A percentile compares a stretch with the other conserved stretches of the same genome.
Evolutionary conservation across 2,329 filamentous ascomycete genomes (phyloP).

Genomic region (Xylaria sp.): DNA sequence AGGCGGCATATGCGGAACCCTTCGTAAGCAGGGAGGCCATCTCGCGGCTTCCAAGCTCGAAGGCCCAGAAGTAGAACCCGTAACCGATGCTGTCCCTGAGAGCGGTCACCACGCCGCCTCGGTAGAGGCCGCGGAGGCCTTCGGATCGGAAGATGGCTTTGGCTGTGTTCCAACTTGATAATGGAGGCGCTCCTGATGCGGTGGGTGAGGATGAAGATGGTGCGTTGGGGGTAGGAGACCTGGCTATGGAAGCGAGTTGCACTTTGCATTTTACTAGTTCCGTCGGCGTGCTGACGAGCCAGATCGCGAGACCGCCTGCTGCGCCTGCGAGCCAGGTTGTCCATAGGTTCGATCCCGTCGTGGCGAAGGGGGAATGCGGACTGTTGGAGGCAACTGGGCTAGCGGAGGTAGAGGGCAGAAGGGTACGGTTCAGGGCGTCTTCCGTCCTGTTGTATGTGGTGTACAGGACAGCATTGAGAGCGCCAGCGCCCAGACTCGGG

Average conservation of each 20-base stretch:
- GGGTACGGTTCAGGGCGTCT: conserved; percentile 62
- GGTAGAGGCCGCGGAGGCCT: conserved; percentile 79
- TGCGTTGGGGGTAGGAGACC: not conserved
- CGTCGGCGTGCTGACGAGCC: conserved; percentile 86
- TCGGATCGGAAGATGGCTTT: conserved; percentile 66
- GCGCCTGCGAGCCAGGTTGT: conserved; percentile 84
- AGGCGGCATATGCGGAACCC: not conserved
- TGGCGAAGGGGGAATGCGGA: conserved; percentile 41
- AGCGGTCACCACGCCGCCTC: conserved; percentile 83
- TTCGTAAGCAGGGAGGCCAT: conserved; percentile 11
- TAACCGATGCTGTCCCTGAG: conserved; percentile 91
- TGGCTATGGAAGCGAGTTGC: conserved; percentile 66
- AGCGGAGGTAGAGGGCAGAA: conserved; percentile 42
- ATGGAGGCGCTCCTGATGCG: conserved; percentile 30
- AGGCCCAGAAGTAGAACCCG: conserved; percentile 97
- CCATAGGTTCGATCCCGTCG: conserved; percentile 58
- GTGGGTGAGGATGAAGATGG: conserved; percentile 35
- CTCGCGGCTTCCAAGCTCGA: conserved; percentile 75
- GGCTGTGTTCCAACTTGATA: conserved; percentile 72
- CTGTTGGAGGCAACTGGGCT: not conserved
- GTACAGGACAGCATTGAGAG: conserved; percentile 90
- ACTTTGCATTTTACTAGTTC: conserved; percentile 92
- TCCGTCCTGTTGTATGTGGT: conserved; percentile 90
- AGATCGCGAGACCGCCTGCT: conserved; percentile 83
- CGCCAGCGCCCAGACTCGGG: conserved; percentile 89